Percentiles rank a stretch among this genome's conserved stretches.
Evolutionary conservation across 768 basidiomycete genomes (phyloP).

Genomic region (Suillus discolor): DNA sequence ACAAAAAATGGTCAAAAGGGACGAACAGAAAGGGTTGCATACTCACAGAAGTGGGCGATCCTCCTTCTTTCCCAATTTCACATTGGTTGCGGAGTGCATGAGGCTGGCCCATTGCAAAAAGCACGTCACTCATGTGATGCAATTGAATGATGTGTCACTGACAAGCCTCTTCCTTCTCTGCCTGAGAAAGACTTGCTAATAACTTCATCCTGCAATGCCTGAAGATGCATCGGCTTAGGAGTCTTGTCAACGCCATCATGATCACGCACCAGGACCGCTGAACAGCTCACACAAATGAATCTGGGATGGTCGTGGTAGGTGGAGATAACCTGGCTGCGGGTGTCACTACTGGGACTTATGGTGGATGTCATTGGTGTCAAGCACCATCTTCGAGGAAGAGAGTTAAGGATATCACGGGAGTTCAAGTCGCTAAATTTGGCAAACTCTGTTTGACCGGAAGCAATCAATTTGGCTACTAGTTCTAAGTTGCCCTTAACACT

Average conservation of each 20-base stretch:
- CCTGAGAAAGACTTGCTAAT: constrained; percentile 87
- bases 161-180: constrained; percentile 82
- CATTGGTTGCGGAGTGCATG: constrained; percentile 76
- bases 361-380: not conserved
- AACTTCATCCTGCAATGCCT: constrained; percentile 83
- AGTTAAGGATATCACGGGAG: not conserved
- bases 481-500: not conserved
- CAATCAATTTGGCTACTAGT: not conserved
- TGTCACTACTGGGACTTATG: constrained; percentile 40
- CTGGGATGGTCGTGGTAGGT: constrained; percentile 67
- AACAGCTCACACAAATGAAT: constrained; percentile 70
- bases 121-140: not conserved
- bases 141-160: constrained; percentile 33
- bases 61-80: constrained; percentile 73
- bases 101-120: constrained; percentile 44
- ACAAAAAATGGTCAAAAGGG: not conserved
- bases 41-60: constrained; percentile 72
- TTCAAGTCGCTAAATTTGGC: constrained; percentile 8
- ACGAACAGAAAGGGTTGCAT: constrained; percentile 12
- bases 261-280: constrained; percentile 64
- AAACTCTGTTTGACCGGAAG: constrained; percentile 5
- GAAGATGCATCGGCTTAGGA: constrained; percentile 6
- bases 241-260: not conserved
- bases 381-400: not conserved
- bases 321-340: constrained; percentile 58